Evolutionary conservation across 768 basidiomycete species (phyloP), one percentile per base, ranked within the genome.

Genomic region (Pleurotus tuber-regium): DNA sequence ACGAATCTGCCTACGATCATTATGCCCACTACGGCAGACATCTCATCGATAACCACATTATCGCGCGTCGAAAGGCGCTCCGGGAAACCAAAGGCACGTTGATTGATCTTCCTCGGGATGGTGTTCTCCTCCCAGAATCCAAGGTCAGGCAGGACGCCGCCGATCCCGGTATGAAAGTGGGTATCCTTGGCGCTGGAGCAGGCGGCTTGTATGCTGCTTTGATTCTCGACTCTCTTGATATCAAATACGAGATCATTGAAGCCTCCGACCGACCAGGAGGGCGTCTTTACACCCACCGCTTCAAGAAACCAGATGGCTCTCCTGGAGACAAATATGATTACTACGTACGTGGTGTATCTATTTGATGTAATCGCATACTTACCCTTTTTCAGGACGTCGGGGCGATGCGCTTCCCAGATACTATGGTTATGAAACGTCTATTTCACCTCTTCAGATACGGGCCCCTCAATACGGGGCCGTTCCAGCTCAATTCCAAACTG

Each of bases 221-320:
- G 62, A 74, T 79, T 0, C 66, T 80, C 14, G 67, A 78, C 24
- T 61, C 59, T 4, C 65, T 77, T 8, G 67, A 59, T 1, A 70
- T 78, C 56, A 50, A 61, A 4, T 79, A 74, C 59, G 68, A 75
- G 18, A 74, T 79, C 35, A 51, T 79, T 11, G 78, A 79, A 57
- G 72, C 70, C n/a, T 61, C 63, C 1, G 57, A 61, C 18, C 71
- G 70, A 10, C 48, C 60, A 24, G 78, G 78, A 2, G 79, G 79
- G 23, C 70, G 75, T 16, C 61, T 77, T 39, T 71, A 58, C 53
- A 80, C 78, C 1, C 61, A 78, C 53, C 62, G 61, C 7, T 79
- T 80, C 56, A 46, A 54, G 18, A 25, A 33, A 4, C 28, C 55
- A 26, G 46, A 53, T 1, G 44, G 58, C 30, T 26, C 60, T 52